Conservation (phyloP, 2,329 filamentous ascomycete genomes). For the Cryoendolithus antarcticus region DNA sequence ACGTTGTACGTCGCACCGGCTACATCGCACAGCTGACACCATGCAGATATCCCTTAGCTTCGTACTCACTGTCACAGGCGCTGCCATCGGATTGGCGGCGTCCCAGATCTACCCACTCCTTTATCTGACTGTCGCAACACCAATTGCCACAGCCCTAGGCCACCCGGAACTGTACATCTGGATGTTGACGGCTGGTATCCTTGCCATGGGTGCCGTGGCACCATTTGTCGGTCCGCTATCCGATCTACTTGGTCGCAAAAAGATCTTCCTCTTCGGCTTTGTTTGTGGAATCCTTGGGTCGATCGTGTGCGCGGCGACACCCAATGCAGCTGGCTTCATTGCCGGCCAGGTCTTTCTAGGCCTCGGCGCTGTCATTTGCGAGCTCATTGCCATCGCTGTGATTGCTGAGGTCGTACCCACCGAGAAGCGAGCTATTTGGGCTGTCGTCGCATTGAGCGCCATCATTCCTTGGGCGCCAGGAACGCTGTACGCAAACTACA, state of each 20-base stretch:
- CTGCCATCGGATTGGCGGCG: too few species aligned
- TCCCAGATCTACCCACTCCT: too few species aligned
- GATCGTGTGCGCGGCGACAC: constrained; percentile 45
- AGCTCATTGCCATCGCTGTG: constrained; percentile 55
- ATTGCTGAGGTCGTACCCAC: constrained; percentile 57
- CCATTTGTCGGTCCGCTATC: constrained; percentile 56
- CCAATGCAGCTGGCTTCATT: constrained; percentile 50
- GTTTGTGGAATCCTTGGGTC: constrained; percentile 45
- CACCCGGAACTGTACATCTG: constrained; percentile 5
- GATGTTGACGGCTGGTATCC: constrained; percentile 43
- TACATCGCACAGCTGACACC: too few species aligned
- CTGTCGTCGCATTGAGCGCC: constrained; percentile 47
- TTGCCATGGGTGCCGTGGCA: constrained; percentile 44
- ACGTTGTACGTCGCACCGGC: too few species aligned
- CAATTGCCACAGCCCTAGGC: too few species aligned
- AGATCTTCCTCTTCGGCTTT: constrained; percentile 45
- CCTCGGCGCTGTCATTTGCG: constrained; percentile 54
- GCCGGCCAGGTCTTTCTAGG: constrained; percentile 51
- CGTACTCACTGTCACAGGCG: too few species aligned
- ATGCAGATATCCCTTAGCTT: too few species aligned
- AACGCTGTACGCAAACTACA: constrained; percentile 45
- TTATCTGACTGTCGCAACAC: too few species aligned
- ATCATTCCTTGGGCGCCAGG: constrained; percentile 52
- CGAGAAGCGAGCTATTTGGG: constrained; percentile 52
- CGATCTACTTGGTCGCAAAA: constrained; percentile 50